phyloP scores from a whole-genome alignment of 495 filamentous ascomycete genomes.

The Chaetomium fimeti region DNA sequence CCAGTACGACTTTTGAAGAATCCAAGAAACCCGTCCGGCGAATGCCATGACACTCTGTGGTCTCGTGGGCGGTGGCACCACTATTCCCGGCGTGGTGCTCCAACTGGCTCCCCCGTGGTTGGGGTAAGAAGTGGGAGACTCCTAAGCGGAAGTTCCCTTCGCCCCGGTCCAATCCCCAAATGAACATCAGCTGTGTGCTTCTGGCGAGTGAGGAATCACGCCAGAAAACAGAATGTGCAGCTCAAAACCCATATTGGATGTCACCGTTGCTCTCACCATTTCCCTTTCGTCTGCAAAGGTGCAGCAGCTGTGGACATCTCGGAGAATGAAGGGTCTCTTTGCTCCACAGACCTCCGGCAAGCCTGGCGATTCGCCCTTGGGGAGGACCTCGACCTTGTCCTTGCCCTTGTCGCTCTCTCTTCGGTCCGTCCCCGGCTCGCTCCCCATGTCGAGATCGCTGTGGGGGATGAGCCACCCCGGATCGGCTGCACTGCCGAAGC shows the following conservation, averaged over 20 bases:
- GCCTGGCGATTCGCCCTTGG: neutral
- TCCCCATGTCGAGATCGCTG: slow-evolving; percentile 17
- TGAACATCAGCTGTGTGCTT: neutral
- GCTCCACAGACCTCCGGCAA: slow-evolving; percentile 10
- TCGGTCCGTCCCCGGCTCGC: slow-evolving; percentile 14
- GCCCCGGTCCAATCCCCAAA: neutral
- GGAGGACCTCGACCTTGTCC: neutral
- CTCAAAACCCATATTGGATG: slow-evolving; percentile 14
- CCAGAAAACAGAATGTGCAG: slow-evolving; percentile 1
- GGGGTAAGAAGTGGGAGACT: no score
- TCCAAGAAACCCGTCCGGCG: neutral
- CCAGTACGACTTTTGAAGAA: neutral
- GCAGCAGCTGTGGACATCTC: neutral
- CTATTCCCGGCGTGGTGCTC: neutral
- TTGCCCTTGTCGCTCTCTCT: slow-evolving; percentile 1
- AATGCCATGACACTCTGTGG: slow-evolving; percentile 2
- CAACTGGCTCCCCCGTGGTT: neutral
- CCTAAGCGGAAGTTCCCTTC: slow-evolving; percentile 1
- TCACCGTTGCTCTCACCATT: slow-evolving; percentile 1
- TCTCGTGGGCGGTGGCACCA: slow-evolving; percentile 15
- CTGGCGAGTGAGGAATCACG: neutral
- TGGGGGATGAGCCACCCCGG: slow-evolving; percentile 12
- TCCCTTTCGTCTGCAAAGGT: neutral
- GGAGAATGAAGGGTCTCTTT: slow-evolving; percentile 1
- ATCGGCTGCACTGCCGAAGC: slow-evolving; percentile 19